A percentile compares a stretch with the other conserved stretches of the same genome.
phyloP scores from a whole-genome alignment of 208 protist species.

The Trypanosoma mega region DNA sequence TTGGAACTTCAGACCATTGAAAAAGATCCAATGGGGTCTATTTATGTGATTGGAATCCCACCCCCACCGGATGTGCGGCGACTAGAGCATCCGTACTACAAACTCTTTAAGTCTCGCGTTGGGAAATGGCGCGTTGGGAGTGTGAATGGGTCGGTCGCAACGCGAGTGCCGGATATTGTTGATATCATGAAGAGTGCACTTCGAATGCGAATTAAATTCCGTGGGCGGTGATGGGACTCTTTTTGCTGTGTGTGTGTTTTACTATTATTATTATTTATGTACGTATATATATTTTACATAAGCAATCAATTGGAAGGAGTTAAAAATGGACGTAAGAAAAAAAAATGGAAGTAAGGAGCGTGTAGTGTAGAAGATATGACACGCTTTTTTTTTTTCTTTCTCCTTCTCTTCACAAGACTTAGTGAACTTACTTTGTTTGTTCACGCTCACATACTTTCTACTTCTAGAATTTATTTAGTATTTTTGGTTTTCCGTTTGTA shows the following conservation, averaged over 20 bases:
- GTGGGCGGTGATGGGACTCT: conserved; percentile 7
- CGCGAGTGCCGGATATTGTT: conserved; percentile 18
- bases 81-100: conserved; percentile 20
- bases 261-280: too few species aligned
- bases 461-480: too few species aligned
- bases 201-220: conserved; percentile 24
- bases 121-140: conserved; percentile 19
- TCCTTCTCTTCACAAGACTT: too few species aligned
- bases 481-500: too few species aligned
- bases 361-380: too few species aligned
- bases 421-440: too few species aligned
- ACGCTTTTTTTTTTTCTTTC: too few species aligned
- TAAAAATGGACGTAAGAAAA: too few species aligned
- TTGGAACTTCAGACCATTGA: conserved; percentile 8
- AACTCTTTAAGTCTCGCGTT: conserved; percentile 11
- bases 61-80: background rate
- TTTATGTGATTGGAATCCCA: conserved; percentile 13
- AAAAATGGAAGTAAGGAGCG: too few species aligned
- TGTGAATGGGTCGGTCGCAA: conserved; percentile 18
- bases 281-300: conserved; percentile 1
- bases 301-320: too few species aligned
- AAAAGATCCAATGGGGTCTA: background rate
- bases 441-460: too few species aligned
- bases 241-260: too few species aligned
- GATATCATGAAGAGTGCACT: conserved; percentile 29